Percentiles rank a stretch among this genome's conserved stretches.
Evolutionary conservation across 1,284 basidiomycete species (phyloP).

Genomic region (Boletus semigastroideus): DNA sequence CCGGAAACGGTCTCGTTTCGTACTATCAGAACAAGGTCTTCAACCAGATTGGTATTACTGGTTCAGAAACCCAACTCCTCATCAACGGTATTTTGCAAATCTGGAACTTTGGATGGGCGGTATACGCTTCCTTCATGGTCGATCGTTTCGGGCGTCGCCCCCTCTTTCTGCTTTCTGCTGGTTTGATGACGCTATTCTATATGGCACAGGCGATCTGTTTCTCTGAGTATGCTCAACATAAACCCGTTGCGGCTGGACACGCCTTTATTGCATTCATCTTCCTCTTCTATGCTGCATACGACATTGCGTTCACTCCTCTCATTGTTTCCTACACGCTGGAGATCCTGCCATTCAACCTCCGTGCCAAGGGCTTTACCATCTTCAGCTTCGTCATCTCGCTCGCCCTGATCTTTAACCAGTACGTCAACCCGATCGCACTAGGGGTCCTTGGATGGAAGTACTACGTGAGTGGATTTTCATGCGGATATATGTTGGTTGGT

Average conservation of each 20-base stretch:
- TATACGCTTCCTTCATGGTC: slow-evolving; percentile 55
- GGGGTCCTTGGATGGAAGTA: slow-evolving; percentile 62
- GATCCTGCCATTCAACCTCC: slow-evolving; percentile 68
- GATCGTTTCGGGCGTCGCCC: slow-evolving; percentile 61
- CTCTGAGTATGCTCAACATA: slow-evolving; percentile 54
- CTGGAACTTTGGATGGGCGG: slow-evolving; percentile 70
- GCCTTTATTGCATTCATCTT: slow-evolving; percentile 78
- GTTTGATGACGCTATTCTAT: slow-evolving; percentile 73
- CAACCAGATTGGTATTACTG: slow-evolving; percentile 68
- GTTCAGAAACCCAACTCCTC: slow-evolving; percentile 58
- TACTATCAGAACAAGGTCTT: slow-evolving; percentile 77
- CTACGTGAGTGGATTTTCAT: slow-evolving; percentile 40
- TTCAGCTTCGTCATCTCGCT: slow-evolving; percentile 67
- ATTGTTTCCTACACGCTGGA: slow-evolving; percentile 76
- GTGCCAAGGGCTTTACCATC: slow-evolving; percentile 77
- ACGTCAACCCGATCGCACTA: slow-evolving; percentile 75
- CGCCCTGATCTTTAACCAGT: slow-evolving; percentile 78
- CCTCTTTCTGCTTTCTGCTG: slow-evolving; percentile 62
- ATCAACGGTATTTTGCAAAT: slow-evolving; percentile 76
- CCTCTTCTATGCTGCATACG: slow-evolving; percentile 69
- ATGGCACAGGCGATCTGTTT: slow-evolving; percentile 71
- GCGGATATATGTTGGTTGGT: background rate
- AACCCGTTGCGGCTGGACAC: slow-evolving; percentile 49
- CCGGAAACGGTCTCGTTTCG: slow-evolving; percentile 72
- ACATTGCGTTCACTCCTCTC: slow-evolving; percentile 72